Conservation (phyloP, 2,329 filamentous ascomycete species). For the Nemania sp. region DNA sequence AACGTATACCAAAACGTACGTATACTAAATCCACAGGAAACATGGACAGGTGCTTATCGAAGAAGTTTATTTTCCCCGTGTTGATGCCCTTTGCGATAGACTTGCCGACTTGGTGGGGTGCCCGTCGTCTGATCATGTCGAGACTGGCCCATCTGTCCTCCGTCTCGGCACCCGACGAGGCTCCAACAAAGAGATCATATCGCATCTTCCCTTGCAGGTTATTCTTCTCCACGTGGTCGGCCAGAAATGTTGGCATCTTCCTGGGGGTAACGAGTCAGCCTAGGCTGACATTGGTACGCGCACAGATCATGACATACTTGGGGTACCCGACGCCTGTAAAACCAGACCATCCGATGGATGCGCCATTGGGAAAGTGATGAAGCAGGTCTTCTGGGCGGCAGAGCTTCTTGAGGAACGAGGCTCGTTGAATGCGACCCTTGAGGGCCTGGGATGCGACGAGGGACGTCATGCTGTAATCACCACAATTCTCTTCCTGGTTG, state of each 20-base stretch:
- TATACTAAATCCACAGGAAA: constrained; percentile 87
- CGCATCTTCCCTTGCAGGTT: constrained; percentile 80
- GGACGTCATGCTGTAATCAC: constrained; percentile 49
- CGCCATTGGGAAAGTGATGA: constrained; percentile 77
- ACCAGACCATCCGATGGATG: constrained; percentile 90
- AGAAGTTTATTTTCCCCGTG: constrained; percentile 85
- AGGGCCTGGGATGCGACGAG: constrained; percentile 71
- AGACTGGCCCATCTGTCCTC: constrained; percentile 89
- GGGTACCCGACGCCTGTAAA: constrained; percentile 91
- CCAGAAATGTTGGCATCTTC: constrained; percentile 81
- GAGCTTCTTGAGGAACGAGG: constrained; percentile 80
- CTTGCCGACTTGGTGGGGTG: constrained; percentile 89
- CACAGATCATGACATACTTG: constrained; percentile 60
- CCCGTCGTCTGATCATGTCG: constrained; percentile 87
- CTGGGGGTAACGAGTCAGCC: constrained; percentile 48
- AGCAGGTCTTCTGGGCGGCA: constrained; percentile 79
- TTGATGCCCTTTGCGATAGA: constrained; percentile 90
- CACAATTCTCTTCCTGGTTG: constrained; percentile 3
- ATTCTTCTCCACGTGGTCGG: constrained; percentile 89
- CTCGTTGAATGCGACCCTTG: constrained; percentile 74
- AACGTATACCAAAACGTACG: constrained; percentile 46
- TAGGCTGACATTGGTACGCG: neutral
- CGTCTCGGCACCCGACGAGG: constrained; percentile 86
- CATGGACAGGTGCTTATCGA: constrained; percentile 93
- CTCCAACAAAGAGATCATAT: constrained; percentile 86